Percentiles rank a stretch among this genome's conserved stretches.
Evolutionary conservation across 1,139 yeast species (phyloP).

Genomic region (Suhomyces atakaporum): DNA sequence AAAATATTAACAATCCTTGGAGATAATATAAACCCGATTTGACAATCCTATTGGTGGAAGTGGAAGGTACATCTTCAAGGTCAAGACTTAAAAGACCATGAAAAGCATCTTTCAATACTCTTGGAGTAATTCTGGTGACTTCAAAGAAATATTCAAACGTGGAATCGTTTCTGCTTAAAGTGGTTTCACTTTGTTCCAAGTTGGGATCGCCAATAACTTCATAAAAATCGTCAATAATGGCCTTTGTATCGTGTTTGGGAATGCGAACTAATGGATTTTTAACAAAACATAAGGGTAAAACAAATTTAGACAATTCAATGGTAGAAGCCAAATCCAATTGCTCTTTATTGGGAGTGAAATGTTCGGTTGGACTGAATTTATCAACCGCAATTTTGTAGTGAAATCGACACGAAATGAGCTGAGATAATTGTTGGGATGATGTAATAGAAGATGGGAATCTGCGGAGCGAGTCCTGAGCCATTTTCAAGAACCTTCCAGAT

Average conservation of each 20-base stretch:
- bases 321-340: conserved; percentile 48
- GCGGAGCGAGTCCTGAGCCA: conserved; percentile 59
- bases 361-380: conserved; percentile 64
- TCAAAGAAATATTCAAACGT: conserved; percentile 54
- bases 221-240: conserved; percentile 68
- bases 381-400: conserved; percentile 66
- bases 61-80: conserved; percentile 23
- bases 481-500: conserved; percentile 60
- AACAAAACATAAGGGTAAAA: conserved; percentile 62
- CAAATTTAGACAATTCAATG: conserved; percentile 55
- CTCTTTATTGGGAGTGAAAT: conserved; percentile 52
- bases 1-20: conserved; percentile 68
- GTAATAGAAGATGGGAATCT: conserved; percentile 26
- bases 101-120: conserved; percentile 56
- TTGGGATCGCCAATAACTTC: conserved; percentile 75
- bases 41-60: conserved; percentile 19
- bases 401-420: conserved; percentile 75
- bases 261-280: conserved; percentile 59
- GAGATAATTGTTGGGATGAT: conserved; percentile 65
- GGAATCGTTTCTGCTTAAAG: conserved; percentile 45
- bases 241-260: conserved; percentile 70
- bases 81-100: conserved; percentile 52
- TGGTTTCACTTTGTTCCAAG: conserved; percentile 31
- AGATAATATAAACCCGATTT: conserved; percentile 67
- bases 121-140: conserved; percentile 46